Evolutionary conservation across 495 filamentous ascomycete species (phyloP), one percentile per base, ranked within the genome.

Genomic region (Poronia punctata): DNA sequence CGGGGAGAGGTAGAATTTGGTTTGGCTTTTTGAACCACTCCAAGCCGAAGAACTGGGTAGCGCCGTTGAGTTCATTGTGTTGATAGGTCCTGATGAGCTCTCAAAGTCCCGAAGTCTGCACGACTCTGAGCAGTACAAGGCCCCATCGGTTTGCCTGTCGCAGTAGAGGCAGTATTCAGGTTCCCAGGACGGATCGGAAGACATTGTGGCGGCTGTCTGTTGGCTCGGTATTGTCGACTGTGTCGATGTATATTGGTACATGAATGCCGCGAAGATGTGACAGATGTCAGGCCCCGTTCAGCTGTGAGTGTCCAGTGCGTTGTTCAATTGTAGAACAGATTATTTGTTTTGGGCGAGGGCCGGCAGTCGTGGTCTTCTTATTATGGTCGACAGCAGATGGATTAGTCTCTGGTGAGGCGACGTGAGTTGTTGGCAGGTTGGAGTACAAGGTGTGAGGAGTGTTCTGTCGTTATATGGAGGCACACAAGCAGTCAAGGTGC

Each of bases 81-180:
- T 69, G n/a, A 66, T 50, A 12, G 67, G 61, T 32, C 68, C 67
- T 5, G 75, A 71, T 25, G 77, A 75, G 59, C 78, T 78, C 61
- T 95, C 87, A 48, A 89, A 75, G 59, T 96, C 92, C 37, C 86
- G 83, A 30, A 96, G 71, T 28, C 87, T 78, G 70, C 90, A 97
- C 17, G 83, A 78, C 68, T 97, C 88, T 18, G 88, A 94, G 78
- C 90, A 97, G 67, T 95, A 97, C 52, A 75, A 78, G 45, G 75
- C 75, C 45, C 83, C 83, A 35, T 76, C 74, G 40, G 83, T 92
- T 64, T 94, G 86, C 61, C 80, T 79, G 64, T 96, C 90, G 72
- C 90, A 97, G 71, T 82, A 80, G 44, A 97, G 80, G 69, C 90
- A 97, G 76, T 85, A 95, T 62, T 95, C 86, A 49, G 79, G 84